Base-by-base conservation (phyloP, 495 filamentous ascomycete genomes). In the Trichoderma reesei region DNA sequence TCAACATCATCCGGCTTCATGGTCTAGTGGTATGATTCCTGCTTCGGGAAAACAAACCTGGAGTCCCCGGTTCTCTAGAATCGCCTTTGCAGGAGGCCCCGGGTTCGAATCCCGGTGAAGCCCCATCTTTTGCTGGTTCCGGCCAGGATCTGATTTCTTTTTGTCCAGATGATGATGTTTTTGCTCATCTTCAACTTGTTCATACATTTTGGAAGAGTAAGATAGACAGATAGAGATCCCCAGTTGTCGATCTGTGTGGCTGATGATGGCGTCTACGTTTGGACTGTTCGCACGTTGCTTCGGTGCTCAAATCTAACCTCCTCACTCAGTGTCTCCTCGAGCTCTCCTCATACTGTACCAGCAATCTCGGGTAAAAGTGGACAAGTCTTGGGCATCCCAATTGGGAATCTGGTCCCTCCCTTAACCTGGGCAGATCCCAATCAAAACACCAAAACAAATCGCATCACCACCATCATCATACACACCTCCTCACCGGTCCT, bases 21-120 rank as follows among this genome's bases (percentile, higher is more conserved):
- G 63, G 63, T 64, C 63, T 64, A 64, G 63, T 64, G 63, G 63
- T 64, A 64, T 64, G 63, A 64, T 64, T 64, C 63, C 59, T 59
- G 63, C 63, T 64, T 64, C 51, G 63, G 63, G 63, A 42, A 38
- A 59, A 60, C 20, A 59, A 64, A 64, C 51, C 51, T 56, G 51
- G 51, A 56, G 51, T 56, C 51, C 51, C 51, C 51, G 51, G 51
- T 56, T 56, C 51, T 56, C 51, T 56, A 56, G 51, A 56, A 56
- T 56, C 51, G 51, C 51, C 51, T 56, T 38, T 64, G 63, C 54
- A 59, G 59, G 63, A 64, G 63, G 63, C 54, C 63, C 63, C 63
- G 63, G 63, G 63, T 64, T 64, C 63, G 61, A 69, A 62, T 71
- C 67, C 61, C 54, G 46, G 61, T 60, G 18, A 33, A 37, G 46